Conservation (phyloP, 169 alveolate species). For the Perkinsus marinus region DNA sequence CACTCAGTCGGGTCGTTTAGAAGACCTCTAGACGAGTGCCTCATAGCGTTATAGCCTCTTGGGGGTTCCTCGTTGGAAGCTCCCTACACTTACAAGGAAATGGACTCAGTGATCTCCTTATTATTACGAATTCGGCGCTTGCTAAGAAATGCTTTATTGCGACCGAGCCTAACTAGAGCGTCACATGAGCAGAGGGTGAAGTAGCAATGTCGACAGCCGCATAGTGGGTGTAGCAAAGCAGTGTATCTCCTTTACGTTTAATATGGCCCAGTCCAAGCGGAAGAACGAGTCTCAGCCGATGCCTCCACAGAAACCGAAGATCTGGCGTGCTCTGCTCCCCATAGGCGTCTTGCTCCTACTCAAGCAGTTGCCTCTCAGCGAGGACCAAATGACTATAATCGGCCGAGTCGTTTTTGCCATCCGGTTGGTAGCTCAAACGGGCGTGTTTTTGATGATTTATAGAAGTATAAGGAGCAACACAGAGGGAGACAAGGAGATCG, state of each 20-base stretch:
- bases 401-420: not conserved
- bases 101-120: no score
- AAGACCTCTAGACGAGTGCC: no score
- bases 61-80: no score
- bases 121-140: no score
- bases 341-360: not conserved
- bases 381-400: not conserved
- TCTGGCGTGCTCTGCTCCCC: not conserved
- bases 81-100: no score
- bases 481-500: not conserved
- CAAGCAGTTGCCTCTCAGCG: not conserved
- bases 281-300: not conserved
- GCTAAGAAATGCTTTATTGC: no score
- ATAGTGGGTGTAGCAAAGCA: not conserved
- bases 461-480: not conserved
- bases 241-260: not conserved
- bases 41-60: no score
- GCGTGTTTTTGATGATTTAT: not conserved
- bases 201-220: not conserved
- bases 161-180: no score
- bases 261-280: not conserved
- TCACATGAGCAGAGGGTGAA: not conserved
- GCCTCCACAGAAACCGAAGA: not conserved
- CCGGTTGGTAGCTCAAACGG: not conserved
- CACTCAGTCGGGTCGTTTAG: no score